Evolutionary conservation across 768 basidiomycete genomes (phyloP), one percentile per base, ranked within the genome.

Genomic region (Pulveroboletus sp.): DNA sequence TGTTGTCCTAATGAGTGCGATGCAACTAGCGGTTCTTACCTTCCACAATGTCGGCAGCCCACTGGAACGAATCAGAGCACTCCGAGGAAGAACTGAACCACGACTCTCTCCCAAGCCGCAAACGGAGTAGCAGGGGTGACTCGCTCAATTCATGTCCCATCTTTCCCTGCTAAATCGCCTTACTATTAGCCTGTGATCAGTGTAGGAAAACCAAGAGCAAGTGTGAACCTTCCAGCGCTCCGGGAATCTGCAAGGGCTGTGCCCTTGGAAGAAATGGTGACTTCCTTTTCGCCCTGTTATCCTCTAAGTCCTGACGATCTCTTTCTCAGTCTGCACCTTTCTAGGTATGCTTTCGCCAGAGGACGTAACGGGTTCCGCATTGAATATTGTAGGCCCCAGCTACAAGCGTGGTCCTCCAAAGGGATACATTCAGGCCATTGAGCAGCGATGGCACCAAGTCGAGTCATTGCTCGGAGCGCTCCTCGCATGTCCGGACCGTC

Each of bases 351-450:
- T 21, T 44, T 45, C 30, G 27, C 31, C 15, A 33, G 26, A 26
- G 17, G 24, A 38, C 8, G 33, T 24, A 21, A 27, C 37, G 40
- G 24, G 41, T 13, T 36, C n/a, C 27, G 46, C 3, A 51, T 21
- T 35, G 47, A 49, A 37, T 49, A 44, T 28, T 39, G 13, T 47
- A 89, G 87, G 84, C 39, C 86, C 86, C 0, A 87, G 84, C 61
- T 85, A 84, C 65, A 87, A 86, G 62, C 83, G 90, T 8, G 91
- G 90, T 9, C 87, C 87, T 9, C 88, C 89, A 6, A 90, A 90
- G 62, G 92, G 92, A 17, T 94, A 94, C 65, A 93, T 94, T 43
- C 88, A 93, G 65, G 91, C 91, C 35, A 92, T 94, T 45, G 92
- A 94, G 70, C 86, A 89, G 51, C 71, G 91, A 59, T 87, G 92